Conservation (phyloP, 805 yeast species). For the Soucietia sequanensis region DNA sequence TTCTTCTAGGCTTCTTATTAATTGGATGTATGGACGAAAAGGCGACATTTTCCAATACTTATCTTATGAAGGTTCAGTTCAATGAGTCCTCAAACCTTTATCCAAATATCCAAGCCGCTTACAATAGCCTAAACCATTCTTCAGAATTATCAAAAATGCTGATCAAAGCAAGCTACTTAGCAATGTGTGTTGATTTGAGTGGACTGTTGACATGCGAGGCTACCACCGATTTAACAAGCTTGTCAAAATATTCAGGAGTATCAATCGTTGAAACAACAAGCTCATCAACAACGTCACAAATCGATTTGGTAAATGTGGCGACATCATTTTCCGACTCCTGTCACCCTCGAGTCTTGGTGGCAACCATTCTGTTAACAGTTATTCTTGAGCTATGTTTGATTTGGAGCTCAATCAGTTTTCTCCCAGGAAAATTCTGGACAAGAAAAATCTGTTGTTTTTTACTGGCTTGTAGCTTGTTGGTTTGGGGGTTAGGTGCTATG, state of each 20-base stretch:
- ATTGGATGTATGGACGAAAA: conserved; percentile 50
- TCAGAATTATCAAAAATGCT: conserved; percentile 36
- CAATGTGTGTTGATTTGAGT: conserved; percentile 48
- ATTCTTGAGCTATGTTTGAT: conserved; percentile 39
- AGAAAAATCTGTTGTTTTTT: conserved; percentile 26
- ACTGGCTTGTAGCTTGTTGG: conserved; percentile 35
- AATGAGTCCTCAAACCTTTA: conserved; percentile 45
- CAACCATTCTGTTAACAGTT: conserved; percentile 44
- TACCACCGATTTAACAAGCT: conserved; percentile 20
- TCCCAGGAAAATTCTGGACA: conserved; percentile 42
- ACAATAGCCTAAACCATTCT: conserved; percentile 25
- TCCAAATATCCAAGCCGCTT: conserved; percentile 38
- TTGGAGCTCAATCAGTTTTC: conserved; percentile 46
- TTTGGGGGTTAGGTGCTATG: conserved; percentile 69
- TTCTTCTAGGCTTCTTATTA: conserved; percentile 53
- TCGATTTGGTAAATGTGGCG: conserved; percentile 51
- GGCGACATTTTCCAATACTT: conserved; percentile 47
- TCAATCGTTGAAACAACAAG: conserved; percentile 28
- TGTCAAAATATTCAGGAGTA: conserved; percentile 27
- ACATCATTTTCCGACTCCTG: conserved; percentile 44
- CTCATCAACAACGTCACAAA: conserved; percentile 10
- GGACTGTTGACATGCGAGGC: conserved; percentile 36
- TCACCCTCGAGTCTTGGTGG: conserved; percentile 55
- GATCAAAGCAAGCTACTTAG: conserved; percentile 55
- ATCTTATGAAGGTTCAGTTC: conserved; percentile 48